phyloP scores from a whole-genome alignment of 306 rosid genomes.

The Rubus idaeus region DNA sequence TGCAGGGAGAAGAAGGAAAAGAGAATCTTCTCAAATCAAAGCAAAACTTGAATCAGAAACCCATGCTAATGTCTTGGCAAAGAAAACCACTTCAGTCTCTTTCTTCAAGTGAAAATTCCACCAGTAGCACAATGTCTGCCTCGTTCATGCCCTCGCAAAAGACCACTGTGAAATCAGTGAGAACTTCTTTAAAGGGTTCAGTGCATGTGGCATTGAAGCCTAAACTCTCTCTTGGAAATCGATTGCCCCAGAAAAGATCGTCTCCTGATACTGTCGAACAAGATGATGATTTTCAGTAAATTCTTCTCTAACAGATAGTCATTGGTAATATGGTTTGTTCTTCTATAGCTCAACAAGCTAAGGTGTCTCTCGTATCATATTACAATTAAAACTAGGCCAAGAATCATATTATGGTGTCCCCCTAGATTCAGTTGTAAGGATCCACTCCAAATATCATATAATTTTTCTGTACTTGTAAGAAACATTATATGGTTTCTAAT shows the following conservation, averaged over 20 bases:
- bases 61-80: constrained; percentile 36
- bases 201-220: constrained; percentile 33
- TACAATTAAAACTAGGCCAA: not conserved
- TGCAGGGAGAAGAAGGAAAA: constrained; percentile 44
- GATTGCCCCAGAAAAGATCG: constrained; percentile 65
- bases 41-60: constrained; percentile 36
- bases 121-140: constrained; percentile 30
- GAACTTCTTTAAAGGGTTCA: constrained; percentile 33
- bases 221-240: constrained; percentile 41
- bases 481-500: not conserved
- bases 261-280: constrained; percentile 36
- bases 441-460: not conserved
- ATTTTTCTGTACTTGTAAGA: not conserved
- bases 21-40: constrained; percentile 34
- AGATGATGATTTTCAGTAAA: constrained; percentile 43
- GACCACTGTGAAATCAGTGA: constrained; percentile 33
- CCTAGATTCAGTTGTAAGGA: not conserved
- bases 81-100: constrained; percentile 42
- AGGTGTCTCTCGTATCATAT: not conserved
- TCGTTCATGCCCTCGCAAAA: constrained; percentile 34
- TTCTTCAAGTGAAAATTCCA: constrained; percentile 30
- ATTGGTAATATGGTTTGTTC: not conserved
- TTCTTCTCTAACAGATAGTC: not conserved
- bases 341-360: not conserved
- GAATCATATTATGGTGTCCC: not conserved